A percentile compares a stretch with the other conserved stretches of the same genome.
phyloP scores from a whole-genome alignment of 352 stramenopile genomes.

The Thalassiosira hispida region DNA sequence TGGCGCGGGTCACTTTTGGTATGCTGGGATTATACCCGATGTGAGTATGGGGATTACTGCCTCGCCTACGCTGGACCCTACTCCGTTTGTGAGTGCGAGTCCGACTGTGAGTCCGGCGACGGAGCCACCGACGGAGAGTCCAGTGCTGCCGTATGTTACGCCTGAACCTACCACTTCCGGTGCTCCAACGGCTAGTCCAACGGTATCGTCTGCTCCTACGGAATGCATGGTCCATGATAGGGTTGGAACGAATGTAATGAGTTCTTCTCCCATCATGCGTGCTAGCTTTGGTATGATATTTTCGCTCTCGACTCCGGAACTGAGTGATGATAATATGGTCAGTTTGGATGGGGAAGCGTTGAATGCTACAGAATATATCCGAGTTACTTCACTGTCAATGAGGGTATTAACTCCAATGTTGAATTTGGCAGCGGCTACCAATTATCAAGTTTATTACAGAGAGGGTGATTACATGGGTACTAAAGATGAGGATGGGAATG shows the following conservation, averaged over 20 bases:
- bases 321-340: no score
- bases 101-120: neutral
- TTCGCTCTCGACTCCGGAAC: neutral
- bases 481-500: no score
- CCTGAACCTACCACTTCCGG: neutral
- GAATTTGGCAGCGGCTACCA: neutral
- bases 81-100: neutral
- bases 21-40: neutral
- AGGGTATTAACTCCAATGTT: neutral
- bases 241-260: neutral
- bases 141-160: neutral
- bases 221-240: neutral
- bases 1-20: neutral
- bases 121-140: neutral
- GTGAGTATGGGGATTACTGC: neutral
- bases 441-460: conserved; percentile 12
- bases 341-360: neutral
- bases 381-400: conserved; percentile 4
- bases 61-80: neutral
- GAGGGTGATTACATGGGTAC: neutral
- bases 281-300: conserved; percentile 17
- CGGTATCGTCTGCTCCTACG: neutral
- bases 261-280: neutral
- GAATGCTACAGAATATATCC: conserved; percentile 2
- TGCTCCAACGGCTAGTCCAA: neutral